These are phyloP conservation scores for Grosmannia penicillata DNA, from an alignment of 2,329 filamentous ascomycete species.

Conservation along the genomic window DNA sequence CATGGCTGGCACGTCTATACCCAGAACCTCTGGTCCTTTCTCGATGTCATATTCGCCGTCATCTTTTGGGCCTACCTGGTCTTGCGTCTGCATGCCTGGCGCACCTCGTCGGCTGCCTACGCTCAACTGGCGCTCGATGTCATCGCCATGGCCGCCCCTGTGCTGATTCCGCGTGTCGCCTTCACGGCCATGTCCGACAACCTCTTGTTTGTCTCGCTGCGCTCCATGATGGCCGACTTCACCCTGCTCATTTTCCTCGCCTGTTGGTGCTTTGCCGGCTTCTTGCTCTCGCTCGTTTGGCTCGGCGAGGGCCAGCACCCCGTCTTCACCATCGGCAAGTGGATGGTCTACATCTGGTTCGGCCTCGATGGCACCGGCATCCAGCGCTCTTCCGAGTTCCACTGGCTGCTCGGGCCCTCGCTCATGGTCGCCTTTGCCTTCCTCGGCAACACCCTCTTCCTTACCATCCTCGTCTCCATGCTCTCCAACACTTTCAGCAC, in stretches of 20 bases:
- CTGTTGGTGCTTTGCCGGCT: constrained; percentile 72
- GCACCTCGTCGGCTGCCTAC: constrained; percentile 27
- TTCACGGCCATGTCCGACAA: constrained; percentile 78
- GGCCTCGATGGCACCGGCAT: constrained; percentile 62
- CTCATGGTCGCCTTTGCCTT: constrained; percentile 78
- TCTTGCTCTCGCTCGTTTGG: constrained; percentile 67
- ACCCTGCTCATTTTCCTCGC: constrained; percentile 61
- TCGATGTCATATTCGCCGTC: constrained; percentile 63
- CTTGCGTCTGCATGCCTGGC: constrained; percentile 51
- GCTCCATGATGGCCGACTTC: constrained; percentile 79
- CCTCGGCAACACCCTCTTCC: constrained; percentile 71
- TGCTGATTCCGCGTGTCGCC: constrained; percentile 63
- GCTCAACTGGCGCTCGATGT: constrained; percentile 61
- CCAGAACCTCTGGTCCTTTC: constrained; percentile 78
- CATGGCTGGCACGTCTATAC: constrained; percentile 69
- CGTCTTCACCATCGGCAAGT: constrained; percentile 61
- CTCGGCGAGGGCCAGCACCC: constrained; percentile 50
- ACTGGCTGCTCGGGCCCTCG: constrained; percentile 62
- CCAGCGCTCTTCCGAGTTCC: constrained; percentile 50
- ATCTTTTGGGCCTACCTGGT: constrained; percentile 57
- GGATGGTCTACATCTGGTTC: constrained; percentile 93
- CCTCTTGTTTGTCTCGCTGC: constrained; percentile 64
- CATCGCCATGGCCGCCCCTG: constrained; percentile 63
- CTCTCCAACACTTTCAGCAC: constrained; percentile 71
- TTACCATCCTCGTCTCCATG: constrained; percentile 82